Evolutionary conservation across 441 rosid species (phyloP).

Genomic region (Biscutella laevigata): DNA sequence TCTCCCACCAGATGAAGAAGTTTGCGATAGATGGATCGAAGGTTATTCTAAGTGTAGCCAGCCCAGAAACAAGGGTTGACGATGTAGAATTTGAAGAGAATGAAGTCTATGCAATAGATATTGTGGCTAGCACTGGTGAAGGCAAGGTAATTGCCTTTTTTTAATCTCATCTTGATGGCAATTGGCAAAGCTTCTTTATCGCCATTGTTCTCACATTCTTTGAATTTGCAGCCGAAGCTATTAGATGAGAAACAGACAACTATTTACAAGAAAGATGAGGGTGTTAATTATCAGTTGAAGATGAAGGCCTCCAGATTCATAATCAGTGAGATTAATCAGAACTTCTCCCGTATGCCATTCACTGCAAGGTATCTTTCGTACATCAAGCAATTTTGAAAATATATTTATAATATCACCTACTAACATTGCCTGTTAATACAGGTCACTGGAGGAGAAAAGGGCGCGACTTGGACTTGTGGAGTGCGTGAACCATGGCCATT

Average conservation of each 20-base stretch:
- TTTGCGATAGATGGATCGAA: conserved; percentile 82
- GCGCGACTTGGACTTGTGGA: conserved; percentile 87
- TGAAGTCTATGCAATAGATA: conserved; percentile 83
- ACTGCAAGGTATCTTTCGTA: conserved; percentile 49
- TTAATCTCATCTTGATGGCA: not conserved
- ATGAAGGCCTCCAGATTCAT: conserved; percentile 95
- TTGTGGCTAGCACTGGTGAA: conserved; percentile 85
- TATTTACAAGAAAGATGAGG: conserved; percentile 77
- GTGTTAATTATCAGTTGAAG: conserved; percentile 73
- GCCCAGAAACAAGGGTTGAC: conserved; percentile 80
- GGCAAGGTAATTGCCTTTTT: conserved; percentile 60
- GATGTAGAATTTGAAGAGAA: conserved; percentile 90
- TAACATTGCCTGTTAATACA: conserved; percentile 1
- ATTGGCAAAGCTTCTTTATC: not conserved
- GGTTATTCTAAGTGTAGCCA: conserved; percentile 54
- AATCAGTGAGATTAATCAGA: conserved; percentile 79
- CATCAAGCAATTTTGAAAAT: not conserved
- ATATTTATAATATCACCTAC: not conserved
- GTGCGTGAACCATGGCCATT: conserved; percentile 83
- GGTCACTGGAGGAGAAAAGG: conserved; percentile 91
- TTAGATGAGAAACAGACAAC: conserved; percentile 92
- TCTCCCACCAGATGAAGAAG: conserved; percentile 87
- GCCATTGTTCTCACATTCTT: not conserved
- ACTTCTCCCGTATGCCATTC: conserved; percentile 74
- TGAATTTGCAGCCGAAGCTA: conserved; percentile 61